Percentiles rank a stretch among this genome's conserved stretches.
Conservation (phyloP, 768 basidiomycete genomes). For the Phylloporus arenicola region DNA sequence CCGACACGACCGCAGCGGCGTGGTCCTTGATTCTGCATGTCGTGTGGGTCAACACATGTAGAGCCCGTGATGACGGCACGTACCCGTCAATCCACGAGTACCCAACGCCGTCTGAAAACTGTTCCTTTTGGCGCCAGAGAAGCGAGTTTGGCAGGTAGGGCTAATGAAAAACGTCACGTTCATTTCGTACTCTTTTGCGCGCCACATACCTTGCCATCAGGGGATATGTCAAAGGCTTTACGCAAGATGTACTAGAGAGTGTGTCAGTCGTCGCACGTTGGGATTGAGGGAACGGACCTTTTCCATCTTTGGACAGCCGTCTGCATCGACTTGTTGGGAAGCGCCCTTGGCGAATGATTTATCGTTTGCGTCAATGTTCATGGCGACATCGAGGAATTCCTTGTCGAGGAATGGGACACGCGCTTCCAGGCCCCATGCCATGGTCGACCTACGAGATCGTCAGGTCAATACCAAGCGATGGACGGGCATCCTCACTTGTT, state of each 20-base stretch:
- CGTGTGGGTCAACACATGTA: background rate
- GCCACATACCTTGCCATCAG: conserved; percentile 60
- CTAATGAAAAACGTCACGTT: conserved; percentile 30
- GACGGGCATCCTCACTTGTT: conserved; percentile 70
- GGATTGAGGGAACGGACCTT: conserved; percentile 52
- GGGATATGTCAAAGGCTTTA: conserved; percentile 88
- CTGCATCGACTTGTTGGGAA: conserved; percentile 67
- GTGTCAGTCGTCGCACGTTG: conserved; percentile 10
- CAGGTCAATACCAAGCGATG: conserved; percentile 1
- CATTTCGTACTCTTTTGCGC: background rate
- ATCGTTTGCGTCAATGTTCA: conserved; percentile 82
- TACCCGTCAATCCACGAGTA: conserved; percentile 99
- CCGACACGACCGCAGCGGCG: conserved; percentile 67
- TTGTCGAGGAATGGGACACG: conserved; percentile 99
- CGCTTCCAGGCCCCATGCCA: conserved; percentile 99
- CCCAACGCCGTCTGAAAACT: conserved; percentile 98
- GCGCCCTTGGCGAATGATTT: conserved; percentile 89
- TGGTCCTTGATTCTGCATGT: conserved; percentile 78
- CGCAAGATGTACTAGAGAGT: conserved; percentile 76
- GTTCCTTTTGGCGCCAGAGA: conserved; percentile 98
- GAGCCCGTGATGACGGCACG: conserved; percentile 12
- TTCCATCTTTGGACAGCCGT: conserved; percentile 91
- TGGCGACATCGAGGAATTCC: conserved; percentile 86
- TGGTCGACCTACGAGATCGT: conserved; percentile 68
- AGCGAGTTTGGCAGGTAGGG: conserved; percentile 92